These are phyloP conservation scores for Aspergillus hiratsukae DNA, from an alignment of 2,329 filamentous ascomycete species.

Conservation along the genomic window DNA sequence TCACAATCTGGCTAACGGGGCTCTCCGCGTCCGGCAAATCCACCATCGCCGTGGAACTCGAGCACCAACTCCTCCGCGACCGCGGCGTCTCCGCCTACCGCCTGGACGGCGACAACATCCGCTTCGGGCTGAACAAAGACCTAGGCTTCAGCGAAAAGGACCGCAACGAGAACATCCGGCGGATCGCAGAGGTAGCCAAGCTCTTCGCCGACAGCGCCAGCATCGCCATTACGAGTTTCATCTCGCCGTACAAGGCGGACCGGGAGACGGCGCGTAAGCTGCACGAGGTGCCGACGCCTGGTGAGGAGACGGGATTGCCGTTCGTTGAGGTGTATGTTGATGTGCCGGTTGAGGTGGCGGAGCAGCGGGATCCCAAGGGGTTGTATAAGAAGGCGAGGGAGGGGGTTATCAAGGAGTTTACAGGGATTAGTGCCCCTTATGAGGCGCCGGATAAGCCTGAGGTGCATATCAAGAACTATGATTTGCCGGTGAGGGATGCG, in stretches of 20 bases:
- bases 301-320: conserved; percentile 62
- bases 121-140: conserved; percentile 97
- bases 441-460: conserved; percentile 83
- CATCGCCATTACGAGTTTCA: conserved; percentile 91
- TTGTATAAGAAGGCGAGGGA: conserved; percentile 94
- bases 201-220: conserved; percentile 88
- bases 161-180: conserved; percentile 95
- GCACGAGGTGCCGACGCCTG: conserved; percentile 60
- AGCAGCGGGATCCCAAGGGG: conserved; percentile 94
- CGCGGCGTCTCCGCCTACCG: conserved; percentile 84
- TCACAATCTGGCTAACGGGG: conserved; percentile 97
- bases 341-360: conserved; percentile 83
- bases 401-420: conserved; percentile 96
- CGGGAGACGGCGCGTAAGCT: conserved; percentile 75
- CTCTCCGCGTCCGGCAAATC: conserved; percentile 96
- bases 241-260: conserved; percentile 89
- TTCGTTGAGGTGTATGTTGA: conserved; percentile 96
- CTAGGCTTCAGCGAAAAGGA: conserved; percentile 90
- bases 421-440: conserved; percentile 90
- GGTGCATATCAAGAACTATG: conserved; percentile 77
- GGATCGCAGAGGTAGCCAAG: conserved; percentile 94
- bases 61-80: conserved; percentile 76
- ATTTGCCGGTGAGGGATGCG: conserved; percentile 81
- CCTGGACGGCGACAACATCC: conserved; percentile 96
- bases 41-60: conserved; percentile 90